These are phyloP conservation scores for Xylaria sp. DNA, from an alignment of 2,329 filamentous ascomycete species.

Conservation along the genomic window DNA sequence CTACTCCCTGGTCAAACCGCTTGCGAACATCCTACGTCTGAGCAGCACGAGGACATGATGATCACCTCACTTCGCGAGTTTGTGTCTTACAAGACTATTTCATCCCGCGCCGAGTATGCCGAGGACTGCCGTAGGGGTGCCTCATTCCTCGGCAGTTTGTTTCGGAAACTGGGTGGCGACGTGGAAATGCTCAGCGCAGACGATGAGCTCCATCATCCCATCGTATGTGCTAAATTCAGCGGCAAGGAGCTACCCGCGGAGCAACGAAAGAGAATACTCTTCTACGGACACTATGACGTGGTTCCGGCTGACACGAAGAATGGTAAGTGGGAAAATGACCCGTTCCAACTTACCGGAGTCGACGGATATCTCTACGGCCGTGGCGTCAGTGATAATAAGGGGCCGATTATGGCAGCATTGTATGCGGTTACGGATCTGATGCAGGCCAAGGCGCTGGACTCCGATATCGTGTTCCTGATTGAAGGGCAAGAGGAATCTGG, in stretches of 20 bases:
- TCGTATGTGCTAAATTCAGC: conserved; percentile 86
- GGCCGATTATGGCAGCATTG: conserved; percentile 86
- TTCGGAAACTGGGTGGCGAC: conserved; percentile 84
- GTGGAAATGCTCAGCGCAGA: conserved; percentile 86
- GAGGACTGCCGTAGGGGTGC: conserved; percentile 91
- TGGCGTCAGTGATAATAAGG: conserved; percentile 97
- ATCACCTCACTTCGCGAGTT: conserved; percentile 76
- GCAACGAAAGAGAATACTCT: conserved; percentile 78
- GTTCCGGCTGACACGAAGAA: conserved; percentile 81
- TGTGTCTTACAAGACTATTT: conserved; percentile 86
- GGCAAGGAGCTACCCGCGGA: conserved; percentile 63
- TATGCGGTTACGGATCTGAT: conserved; percentile 89
- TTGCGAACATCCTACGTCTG: conserved; percentile 32
- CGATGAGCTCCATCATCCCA: conserved; percentile 69
- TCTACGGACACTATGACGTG: conserved; percentile 98
- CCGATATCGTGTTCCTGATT: conserved; percentile 89
- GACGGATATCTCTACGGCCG: conserved; percentile 93
- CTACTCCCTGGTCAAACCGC: conserved; percentile 53
- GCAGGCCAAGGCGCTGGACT: conserved; percentile 74
- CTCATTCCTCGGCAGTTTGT: conserved; percentile 81
- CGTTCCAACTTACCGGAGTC: conserved; percentile 81
- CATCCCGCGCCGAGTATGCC: conserved; percentile 76
- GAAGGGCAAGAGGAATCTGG: conserved; percentile 97
- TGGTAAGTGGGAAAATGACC: conserved; percentile 79
- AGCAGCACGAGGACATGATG: conserved; percentile 48